A percentile compares a stretch with the other conserved stretches of the same genome.
Conservation (phyloP, 1,284 basidiomycete species). For the Takashimella tepidaria region DNA sequence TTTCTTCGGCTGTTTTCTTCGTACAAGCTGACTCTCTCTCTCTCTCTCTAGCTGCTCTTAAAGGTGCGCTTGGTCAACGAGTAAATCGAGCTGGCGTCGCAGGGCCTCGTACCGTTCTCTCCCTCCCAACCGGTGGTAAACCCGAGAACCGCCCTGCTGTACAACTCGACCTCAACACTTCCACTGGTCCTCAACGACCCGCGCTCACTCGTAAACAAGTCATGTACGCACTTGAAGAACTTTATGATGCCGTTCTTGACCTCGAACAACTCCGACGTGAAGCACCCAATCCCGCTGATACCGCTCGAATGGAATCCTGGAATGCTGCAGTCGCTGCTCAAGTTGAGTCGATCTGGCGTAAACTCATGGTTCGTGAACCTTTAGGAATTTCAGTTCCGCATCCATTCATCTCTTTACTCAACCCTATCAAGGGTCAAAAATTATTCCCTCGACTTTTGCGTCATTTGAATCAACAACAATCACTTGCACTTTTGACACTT, state of each 20-base stretch:
- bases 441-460: conserved; percentile 83
- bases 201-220: conserved; percentile 75
- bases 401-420: conserved; percentile 90
- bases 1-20: not conserved
- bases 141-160: conserved; percentile 45
- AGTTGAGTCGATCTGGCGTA: conserved; percentile 71
- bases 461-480: conserved; percentile 73
- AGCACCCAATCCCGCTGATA: conserved; percentile 55
- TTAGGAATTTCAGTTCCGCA: conserved; percentile 90
- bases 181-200: conserved; percentile 50
- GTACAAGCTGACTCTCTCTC: conserved; percentile 3
- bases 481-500: conserved; percentile 81
- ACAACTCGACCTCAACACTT: conserved; percentile 29
- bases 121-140: conserved; percentile 59
- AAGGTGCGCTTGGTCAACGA: conserved; percentile 88
- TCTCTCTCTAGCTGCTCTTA: conserved; percentile 54
- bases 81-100: conserved; percentile 64
- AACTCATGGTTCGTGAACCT: conserved; percentile 79
- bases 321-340: conserved; percentile 54
- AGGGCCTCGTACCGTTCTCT: conserved; percentile 90
- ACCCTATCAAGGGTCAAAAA: conserved; percentile 86
- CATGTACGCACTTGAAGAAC: conserved; percentile 71
- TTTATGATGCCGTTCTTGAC: conserved; percentile 79
- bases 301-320: conserved; percentile 63
- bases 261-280: conserved; percentile 82